phyloP scores from a whole-genome alignment of 495 filamentous ascomycete genomes.

The Lasiosphaeria miniovina region DNA sequence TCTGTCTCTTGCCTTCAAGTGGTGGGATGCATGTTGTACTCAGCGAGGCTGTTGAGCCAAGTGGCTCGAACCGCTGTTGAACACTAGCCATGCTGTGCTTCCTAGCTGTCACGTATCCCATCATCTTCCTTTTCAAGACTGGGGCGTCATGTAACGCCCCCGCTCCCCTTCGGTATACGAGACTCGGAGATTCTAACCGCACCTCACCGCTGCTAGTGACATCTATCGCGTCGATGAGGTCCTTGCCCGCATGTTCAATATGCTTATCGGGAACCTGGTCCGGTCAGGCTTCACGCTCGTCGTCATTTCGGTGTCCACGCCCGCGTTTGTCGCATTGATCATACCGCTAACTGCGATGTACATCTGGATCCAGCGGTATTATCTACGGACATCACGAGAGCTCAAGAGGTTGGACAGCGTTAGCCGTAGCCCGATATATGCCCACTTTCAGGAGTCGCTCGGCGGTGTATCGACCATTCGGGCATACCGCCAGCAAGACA shows the following conservation, averaged over 20 bases:
- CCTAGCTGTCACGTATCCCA: conserved; percentile 16
- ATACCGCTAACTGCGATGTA: conserved; percentile 80
- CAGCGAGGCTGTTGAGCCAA: conserved; percentile 19
- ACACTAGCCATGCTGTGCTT: conserved; percentile 15
- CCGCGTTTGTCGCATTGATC: conserved; percentile 75
- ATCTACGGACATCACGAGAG: conserved; percentile 92
- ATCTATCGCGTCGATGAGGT: conserved; percentile 96
- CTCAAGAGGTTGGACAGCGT: conserved; percentile 95
- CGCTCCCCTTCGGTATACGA: conserved; percentile 1
- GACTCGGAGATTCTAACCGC: conserved; percentile 26
- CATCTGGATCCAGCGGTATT: conserved; percentile 94
- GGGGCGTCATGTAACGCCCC: conserved; percentile 13
- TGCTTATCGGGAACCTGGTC: conserved; percentile 88
- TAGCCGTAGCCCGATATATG: conserved; percentile 91
- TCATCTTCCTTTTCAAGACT: conserved; percentile 5
- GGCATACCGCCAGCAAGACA: conserved; percentile 82
- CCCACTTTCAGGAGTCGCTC: conserved; percentile 97
- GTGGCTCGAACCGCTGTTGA: conserved; percentile 18
- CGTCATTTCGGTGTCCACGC: conserved; percentile 79
- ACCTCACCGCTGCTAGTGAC: conserved; percentile 56
- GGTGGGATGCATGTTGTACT: conserved; percentile 19
- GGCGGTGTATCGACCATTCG: conserved; percentile 96
- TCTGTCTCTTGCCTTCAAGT: neutral
- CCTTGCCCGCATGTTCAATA: conserved; percentile 85
- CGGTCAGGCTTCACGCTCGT: conserved; percentile 81